Conservation (phyloP, 192 early-diverging fungal species). For the Coemansia reversa region DNA sequence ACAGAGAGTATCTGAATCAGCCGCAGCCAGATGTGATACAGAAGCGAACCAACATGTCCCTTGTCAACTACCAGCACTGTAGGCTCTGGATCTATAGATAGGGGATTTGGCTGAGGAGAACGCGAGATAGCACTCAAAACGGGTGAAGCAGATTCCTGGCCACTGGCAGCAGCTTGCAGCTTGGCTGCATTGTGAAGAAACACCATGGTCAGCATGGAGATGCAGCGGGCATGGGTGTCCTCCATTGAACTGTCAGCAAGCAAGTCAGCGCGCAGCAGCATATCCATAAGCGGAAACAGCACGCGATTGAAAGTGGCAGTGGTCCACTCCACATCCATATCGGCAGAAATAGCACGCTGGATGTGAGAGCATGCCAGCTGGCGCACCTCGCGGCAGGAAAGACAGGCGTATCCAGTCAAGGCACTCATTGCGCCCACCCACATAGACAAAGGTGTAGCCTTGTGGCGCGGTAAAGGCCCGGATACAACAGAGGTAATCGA, state of each 20-base stretch:
- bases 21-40: slow-evolving; percentile 41
- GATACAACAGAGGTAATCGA: slow-evolving; percentile 35
- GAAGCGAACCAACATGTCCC: slow-evolving; percentile 1
- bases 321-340: slow-evolving; percentile 58
- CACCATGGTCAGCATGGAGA: slow-evolving; percentile 49
- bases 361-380: slow-evolving; percentile 77
- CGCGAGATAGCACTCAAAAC: not conserved
- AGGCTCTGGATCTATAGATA: not conserved
- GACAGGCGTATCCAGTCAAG: slow-evolving; percentile 22
- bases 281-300: slow-evolving; percentile 84
- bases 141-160: slow-evolving; percentile 1
- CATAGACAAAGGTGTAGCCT: slow-evolving; percentile 47
- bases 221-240: slow-evolving; percentile 53
- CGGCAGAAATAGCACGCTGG: slow-evolving; percentile 70
- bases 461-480: slow-evolving; percentile 26
- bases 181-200: slow-evolving; percentile 43
- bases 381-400: slow-evolving; percentile 70
- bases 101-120: not conserved
- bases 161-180: slow-evolving; percentile 13
- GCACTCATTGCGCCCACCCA: slow-evolving; percentile 41
- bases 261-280: slow-evolving; percentile 75
- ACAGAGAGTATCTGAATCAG: slow-evolving; percentile 30
- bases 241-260: slow-evolving; percentile 57
- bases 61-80: not conserved
- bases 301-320: slow-evolving; percentile 77